These are phyloP conservation scores for Collybiopsis confluens DNA, from an alignment of 768 basidiomycete species.

Conservation along the genomic window DNA sequence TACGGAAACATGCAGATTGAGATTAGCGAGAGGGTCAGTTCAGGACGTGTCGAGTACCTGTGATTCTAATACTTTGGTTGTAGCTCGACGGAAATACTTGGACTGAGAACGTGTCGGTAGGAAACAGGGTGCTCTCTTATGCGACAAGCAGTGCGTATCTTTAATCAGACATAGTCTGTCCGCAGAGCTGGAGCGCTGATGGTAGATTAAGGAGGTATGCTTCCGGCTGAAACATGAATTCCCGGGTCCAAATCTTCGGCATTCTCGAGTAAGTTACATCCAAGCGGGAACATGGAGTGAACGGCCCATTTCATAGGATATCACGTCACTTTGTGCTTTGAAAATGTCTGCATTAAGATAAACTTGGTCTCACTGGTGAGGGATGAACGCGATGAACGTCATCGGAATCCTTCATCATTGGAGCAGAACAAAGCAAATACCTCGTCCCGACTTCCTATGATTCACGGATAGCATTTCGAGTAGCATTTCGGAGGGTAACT, in stretches of 20 bases:
- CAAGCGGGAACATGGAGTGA: too few relatives aligned
- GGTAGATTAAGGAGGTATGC: slow-evolving; percentile 33
- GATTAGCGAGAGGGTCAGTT: background rate
- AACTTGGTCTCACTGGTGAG: slow-evolving; percentile 1
- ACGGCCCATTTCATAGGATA: too few relatives aligned
- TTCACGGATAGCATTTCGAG: slow-evolving; percentile 70
- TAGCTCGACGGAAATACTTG: slow-evolving; percentile 8
- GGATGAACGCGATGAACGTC: too few relatives aligned
- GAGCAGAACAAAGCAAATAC: background rate
- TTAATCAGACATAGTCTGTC: slow-evolving; percentile 36
- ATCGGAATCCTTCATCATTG: too few relatives aligned
- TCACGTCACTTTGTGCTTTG: too few relatives aligned
- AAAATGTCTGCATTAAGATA: background rate
- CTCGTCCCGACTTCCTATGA: slow-evolving; percentile 8
- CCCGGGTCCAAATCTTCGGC: slow-evolving; percentile 19
- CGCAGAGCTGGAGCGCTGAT: slow-evolving; percentile 30
- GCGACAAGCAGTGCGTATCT: slow-evolving; percentile 31
- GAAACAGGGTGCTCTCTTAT: slow-evolving; percentile 4
- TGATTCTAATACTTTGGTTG: background rate
- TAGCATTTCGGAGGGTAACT: slow-evolving; percentile 65
- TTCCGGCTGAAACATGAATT: slow-evolving; percentile 27
- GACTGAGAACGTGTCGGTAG: slow-evolving; percentile 9
- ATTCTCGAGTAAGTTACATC: too few relatives aligned
- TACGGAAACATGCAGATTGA: slow-evolving; percentile 6
- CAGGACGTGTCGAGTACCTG: background rate